Evolutionary conservation across 78 protist species (phyloP).

Genomic region (Mantamonas sphyraenae): DNA sequence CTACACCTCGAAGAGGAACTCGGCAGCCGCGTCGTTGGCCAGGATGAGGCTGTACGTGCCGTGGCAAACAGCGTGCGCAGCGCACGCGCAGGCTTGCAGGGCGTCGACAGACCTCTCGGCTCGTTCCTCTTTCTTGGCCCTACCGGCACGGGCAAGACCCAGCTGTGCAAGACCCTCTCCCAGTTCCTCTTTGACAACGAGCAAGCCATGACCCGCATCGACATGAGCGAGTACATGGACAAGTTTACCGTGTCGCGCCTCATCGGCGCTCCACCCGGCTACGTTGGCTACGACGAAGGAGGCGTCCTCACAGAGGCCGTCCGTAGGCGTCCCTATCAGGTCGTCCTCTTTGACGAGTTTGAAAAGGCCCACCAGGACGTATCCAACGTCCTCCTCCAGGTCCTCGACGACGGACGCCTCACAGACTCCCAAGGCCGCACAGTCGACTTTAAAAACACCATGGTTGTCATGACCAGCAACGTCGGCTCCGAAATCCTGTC

Average conservation of each 20-base stretch:
- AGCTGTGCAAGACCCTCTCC: conserved; percentile 87
- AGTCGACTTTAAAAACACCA: conserved; percentile 86
- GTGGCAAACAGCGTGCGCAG: conserved; percentile 87
- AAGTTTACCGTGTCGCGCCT: conserved; percentile 82
- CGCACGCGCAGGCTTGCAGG: conserved; percentile 83
- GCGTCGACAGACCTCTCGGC: conserved; percentile 78
- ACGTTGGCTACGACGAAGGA: conserved; percentile 96
- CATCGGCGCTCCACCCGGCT: conserved; percentile 99
- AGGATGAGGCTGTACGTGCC: conserved; percentile 88
- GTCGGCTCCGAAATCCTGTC: conserved; percentile 73
- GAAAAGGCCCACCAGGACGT: conserved; percentile 90
- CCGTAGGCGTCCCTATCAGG: conserved; percentile 88
- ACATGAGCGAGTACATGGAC: conserved; percentile 97
- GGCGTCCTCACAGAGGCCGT: conserved; percentile 98
- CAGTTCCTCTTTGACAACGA: conserved; percentile 87
- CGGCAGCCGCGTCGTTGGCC: conserved; percentile 90
- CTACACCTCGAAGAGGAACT: conserved; percentile 64
- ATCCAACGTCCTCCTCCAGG: conserved; percentile 86
- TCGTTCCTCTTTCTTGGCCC: conserved; percentile 86
- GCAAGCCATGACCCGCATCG: conserved; percentile 84
- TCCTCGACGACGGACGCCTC: conserved; percentile 96
- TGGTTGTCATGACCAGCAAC: conserved; percentile 89
- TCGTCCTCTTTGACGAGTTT: conserved; percentile 96
- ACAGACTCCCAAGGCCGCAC: conserved; percentile 93
- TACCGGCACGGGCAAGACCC: conserved; percentile 94